These are phyloP conservation scores for Paxillus involutus DNA, from an alignment of 768 basidiomycete species.

Conservation along the genomic window DNA sequence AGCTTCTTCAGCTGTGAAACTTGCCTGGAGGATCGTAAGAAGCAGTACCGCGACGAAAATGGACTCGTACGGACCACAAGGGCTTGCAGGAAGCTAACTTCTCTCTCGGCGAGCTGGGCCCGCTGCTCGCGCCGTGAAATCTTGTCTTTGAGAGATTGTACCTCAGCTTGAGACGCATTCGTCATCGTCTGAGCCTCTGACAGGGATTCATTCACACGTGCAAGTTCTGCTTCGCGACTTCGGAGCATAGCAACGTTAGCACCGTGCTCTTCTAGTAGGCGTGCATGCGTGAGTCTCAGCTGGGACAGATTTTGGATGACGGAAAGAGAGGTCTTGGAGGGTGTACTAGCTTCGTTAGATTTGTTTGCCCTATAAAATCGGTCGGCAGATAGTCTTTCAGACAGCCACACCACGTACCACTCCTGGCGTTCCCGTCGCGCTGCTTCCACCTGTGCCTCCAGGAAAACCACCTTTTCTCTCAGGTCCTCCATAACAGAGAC, in stretches of 20 bases:
- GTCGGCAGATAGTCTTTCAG: conserved; percentile 1
- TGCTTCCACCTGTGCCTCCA: conserved; percentile 69
- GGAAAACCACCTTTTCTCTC: conserved; percentile 49
- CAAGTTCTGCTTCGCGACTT: conserved; percentile 52
- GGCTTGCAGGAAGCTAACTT: conserved; percentile 65
- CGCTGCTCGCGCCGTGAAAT: conserved; percentile 38
- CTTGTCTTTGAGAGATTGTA: conserved; percentile 39
- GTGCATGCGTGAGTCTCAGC: conserved; percentile 62
- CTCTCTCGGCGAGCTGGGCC: conserved; percentile 49
- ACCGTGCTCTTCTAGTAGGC: conserved; percentile 68
- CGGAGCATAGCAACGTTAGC: conserved; percentile 52
- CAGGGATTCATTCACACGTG: conserved; percentile 36
- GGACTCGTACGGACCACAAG: conserved; percentile 52
- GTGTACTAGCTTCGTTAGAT: conserved; percentile 32
- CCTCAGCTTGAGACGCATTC: conserved; percentile 35
- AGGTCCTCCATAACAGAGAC: conserved; percentile 51
- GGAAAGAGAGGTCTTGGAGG: conserved; percentile 50
- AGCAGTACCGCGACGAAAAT: not conserved
- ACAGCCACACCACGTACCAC: conserved; percentile 40
- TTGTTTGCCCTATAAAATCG: conserved; percentile 37
- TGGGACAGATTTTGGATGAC: conserved; percentile 57
- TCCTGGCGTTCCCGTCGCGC: conserved; percentile 55
- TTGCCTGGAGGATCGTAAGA: conserved; percentile 41
- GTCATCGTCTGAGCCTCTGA: conserved; percentile 36
- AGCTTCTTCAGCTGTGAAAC: conserved; percentile 61